Percentiles rank a stretch among this genome's conserved stretches.
phyloP scores from a whole-genome alignment of 164 flowering plant species.

The Echeveria elegans region DNA sequence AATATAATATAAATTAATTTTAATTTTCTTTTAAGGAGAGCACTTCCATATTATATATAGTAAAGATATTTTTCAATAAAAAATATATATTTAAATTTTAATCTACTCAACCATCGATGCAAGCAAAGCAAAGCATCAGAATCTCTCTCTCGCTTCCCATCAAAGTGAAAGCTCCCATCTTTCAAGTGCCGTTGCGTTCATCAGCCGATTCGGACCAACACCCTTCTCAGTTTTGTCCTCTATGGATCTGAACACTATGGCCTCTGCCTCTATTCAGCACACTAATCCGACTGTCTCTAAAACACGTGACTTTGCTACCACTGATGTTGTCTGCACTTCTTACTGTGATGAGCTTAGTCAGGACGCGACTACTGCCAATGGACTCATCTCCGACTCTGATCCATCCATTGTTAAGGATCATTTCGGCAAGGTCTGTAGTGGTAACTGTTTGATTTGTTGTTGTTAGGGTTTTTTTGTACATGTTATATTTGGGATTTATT shows the following conservation, averaged over 20 bases:
- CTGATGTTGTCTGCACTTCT: background rate
- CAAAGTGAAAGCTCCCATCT: background rate
- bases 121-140: background rate
- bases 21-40: too few species aligned
- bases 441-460: background rate
- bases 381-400: constrained; percentile 49
- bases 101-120: too few species aligned
- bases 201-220: background rate
- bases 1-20: too few species aligned
- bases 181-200: background rate
- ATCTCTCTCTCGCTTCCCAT: background rate
- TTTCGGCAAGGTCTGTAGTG: constrained; percentile 33
- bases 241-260: constrained; percentile 32
- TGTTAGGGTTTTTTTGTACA: background rate
- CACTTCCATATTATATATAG: too few species aligned
- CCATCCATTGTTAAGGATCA: constrained; percentile 23
- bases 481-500: background rate
- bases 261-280: constrained; percentile 51
- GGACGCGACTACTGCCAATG: constrained; percentile 33
- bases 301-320: constrained; percentile 50
- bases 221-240: background rate
- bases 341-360: constrained; percentile 61
- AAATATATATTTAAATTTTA: too few species aligned
- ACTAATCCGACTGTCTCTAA: constrained; percentile 40
- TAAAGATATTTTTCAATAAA: too few species aligned